Base-by-base conservation (phyloP, 2,329 filamentous ascomycete species). In the Purpureocillium takamizusanense region DNA sequence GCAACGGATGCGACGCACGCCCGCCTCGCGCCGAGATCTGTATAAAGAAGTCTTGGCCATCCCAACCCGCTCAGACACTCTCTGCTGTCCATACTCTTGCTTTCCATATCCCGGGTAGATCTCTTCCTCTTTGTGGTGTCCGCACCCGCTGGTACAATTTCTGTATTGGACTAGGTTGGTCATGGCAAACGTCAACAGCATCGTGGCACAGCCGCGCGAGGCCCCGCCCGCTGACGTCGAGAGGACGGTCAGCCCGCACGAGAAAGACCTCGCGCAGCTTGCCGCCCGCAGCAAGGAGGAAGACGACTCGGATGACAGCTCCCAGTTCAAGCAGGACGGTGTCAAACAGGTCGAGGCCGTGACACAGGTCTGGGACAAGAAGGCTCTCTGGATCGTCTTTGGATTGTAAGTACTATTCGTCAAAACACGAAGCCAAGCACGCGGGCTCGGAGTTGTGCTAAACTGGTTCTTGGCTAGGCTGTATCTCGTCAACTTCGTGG, bases 401-500 rank as follows among this genome's bases (percentile, higher is more conserved):
- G 51, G 44, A 28, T 49, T 67, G 66, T 68, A 48, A 40, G 59
- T 51, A 10, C 21, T 25, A 25, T 25, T 25, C 21, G 21, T n/a
- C n/a, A n/a, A n/a, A n/a, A n/a, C n/a, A n/a, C n/a, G n/a, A n/a
- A n/a, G n/a, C n/a, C n/a, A n/a, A n/a, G n/a, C n/a, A n/a, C n/a
- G n/a, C n/a, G n/a, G n/a, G n/a, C n/a, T n/a, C n/a, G n/a, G n/a
- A 18, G 9, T 15, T n/a, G 18, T 13, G 4, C 31, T 39, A 13
- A 38, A 11, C 14, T 30, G 4, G 25, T 30, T 39, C 10, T 27
- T 3, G 2, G 10, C 10, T 38, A 66, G 63, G 21, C 54, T 67
- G 15, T 67, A 60, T 50, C 44, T 66, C 14, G 56, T 66, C 29
- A 52, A 49, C 36, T 62, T 67, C 39, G 49, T 62, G 38, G 61